These are phyloP conservation scores for Leccinum obscurum DNA, from an alignment of 768 basidiomycete genomes.

Conservation along the genomic window DNA sequence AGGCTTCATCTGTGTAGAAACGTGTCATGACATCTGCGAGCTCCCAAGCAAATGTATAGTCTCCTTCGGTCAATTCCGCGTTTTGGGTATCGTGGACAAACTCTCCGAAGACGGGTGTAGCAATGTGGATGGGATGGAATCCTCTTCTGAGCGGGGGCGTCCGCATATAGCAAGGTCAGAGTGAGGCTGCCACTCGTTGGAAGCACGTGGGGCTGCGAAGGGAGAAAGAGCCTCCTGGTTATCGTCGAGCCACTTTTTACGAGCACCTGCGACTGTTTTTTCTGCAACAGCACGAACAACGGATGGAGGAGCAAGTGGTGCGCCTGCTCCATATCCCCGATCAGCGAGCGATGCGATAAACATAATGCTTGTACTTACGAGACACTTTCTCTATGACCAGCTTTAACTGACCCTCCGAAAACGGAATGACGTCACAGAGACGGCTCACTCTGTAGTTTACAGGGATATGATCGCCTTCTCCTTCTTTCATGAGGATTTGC, in stretches of 20 bases:
- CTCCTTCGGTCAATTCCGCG: background rate
- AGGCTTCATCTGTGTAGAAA: too few species aligned
- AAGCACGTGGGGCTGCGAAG: too few species aligned
- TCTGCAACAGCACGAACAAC: background rate
- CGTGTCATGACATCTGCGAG: background rate
- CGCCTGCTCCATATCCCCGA: background rate
- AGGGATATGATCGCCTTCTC: background rate
- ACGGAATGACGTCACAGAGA: too few species aligned
- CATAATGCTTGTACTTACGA: background rate
- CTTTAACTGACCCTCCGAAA: too few species aligned
- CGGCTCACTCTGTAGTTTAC: background rate
- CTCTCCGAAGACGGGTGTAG: background rate
- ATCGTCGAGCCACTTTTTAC: too few species aligned
- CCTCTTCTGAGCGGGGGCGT: background rate
- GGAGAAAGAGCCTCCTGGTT: too few species aligned
- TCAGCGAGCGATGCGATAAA: background rate
- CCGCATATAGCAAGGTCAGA: background rate
- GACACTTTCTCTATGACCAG: too few species aligned
- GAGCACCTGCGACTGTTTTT: too few species aligned
- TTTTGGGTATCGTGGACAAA: background rate
- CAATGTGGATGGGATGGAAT: background rate
- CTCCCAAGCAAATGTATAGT: background rate
- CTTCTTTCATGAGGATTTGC: background rate
- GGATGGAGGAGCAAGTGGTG: background rate
- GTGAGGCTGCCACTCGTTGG: background rate